Percentiles rank a stretch among this genome's conserved stretches.
Evolutionary conservation across 805 yeast species (phyloP).

Genomic region (Saccharomycopsis olivae): DNA sequence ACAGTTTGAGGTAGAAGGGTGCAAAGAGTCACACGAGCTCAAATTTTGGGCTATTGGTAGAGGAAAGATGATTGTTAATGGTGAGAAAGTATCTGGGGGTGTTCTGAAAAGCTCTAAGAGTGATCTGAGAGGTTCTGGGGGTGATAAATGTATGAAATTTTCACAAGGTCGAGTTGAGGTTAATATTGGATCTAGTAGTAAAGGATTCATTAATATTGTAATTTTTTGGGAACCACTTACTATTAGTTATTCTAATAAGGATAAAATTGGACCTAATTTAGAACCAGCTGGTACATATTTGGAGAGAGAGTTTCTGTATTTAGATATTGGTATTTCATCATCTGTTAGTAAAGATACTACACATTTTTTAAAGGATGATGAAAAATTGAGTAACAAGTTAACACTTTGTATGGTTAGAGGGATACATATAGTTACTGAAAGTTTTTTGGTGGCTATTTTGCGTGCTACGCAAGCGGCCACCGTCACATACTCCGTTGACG

Average conservation of each 20-base stretch:
- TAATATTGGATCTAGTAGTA: conserved; percentile 5
- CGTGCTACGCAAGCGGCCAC: neutral
- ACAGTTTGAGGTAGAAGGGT: neutral
- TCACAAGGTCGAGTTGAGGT: no score
- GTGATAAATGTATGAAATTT: no score
- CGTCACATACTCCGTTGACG: neutral
- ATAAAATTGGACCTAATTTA: neutral
- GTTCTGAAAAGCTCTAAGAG: neutral
- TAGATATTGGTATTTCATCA: neutral
- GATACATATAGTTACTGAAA: conserved; percentile 1
- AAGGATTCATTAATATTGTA: conserved; percentile 2
- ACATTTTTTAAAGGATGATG: conserved; percentile 8
- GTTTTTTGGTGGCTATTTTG: conserved; percentile 1
- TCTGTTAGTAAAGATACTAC: conserved; percentile 4
- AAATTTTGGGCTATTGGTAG: neutral
- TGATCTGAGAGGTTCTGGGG: neutral
- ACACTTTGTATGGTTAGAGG: conserved; percentile 9
- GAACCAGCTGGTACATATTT: no score
- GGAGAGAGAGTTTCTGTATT: no score
- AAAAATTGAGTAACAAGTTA: conserved; percentile 5
- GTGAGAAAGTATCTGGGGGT: neutral
- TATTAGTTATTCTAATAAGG: conserved; percentile 8
- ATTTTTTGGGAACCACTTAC: conserved; percentile 3
- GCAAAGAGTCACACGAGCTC: neutral
- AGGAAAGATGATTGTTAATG: neutral